Conservation (phyloP, 176 grass and related monocot species). For the Aechmea fasciata region DNA sequence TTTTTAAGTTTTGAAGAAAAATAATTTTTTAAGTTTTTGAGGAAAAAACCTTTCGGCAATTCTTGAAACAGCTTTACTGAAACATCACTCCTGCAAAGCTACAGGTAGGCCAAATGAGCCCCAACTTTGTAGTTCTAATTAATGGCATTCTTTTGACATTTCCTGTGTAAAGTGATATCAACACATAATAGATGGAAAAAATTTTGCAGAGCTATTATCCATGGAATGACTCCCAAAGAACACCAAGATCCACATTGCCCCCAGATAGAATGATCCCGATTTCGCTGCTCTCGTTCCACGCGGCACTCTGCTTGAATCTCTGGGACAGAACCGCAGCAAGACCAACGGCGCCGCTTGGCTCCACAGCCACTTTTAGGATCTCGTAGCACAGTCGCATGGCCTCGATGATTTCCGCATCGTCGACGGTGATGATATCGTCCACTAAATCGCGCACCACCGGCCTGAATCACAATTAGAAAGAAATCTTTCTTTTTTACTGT, state of each 20-base stretch:
- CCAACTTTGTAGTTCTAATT: no score
- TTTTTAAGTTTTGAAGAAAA: no score
- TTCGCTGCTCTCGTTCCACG: slow-evolving; percentile 60
- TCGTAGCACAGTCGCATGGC: slow-evolving; percentile 90
- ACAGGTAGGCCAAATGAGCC: no score
- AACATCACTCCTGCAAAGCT: no score
- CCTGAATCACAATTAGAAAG: slow-evolving; percentile 29
- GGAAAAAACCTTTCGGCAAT: no score
- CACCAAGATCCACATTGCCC: slow-evolving; percentile 67
- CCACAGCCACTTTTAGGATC: slow-evolving; percentile 77
- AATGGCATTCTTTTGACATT: not conserved
- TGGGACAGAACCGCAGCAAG: slow-evolving; percentile 66
- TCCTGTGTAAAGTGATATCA: not conserved
- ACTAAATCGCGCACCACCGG: slow-evolving; percentile 81
- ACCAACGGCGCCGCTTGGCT: slow-evolving; percentile 68
- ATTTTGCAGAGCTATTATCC: slow-evolving; percentile 18
- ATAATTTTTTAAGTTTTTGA: no score
- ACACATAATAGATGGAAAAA: not conserved
- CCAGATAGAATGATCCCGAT: slow-evolving; percentile 81
- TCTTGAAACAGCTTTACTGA: no score
- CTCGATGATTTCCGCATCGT: slow-evolving; percentile 57
- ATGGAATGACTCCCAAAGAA: slow-evolving; percentile 63
- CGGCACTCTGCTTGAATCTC: slow-evolving; percentile 48
- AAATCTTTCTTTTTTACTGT: not conserved
- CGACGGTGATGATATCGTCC: slow-evolving; percentile 74